Conservation (phyloP, 208 protist genomes). For the Trypanosoma congolense region DNA sequence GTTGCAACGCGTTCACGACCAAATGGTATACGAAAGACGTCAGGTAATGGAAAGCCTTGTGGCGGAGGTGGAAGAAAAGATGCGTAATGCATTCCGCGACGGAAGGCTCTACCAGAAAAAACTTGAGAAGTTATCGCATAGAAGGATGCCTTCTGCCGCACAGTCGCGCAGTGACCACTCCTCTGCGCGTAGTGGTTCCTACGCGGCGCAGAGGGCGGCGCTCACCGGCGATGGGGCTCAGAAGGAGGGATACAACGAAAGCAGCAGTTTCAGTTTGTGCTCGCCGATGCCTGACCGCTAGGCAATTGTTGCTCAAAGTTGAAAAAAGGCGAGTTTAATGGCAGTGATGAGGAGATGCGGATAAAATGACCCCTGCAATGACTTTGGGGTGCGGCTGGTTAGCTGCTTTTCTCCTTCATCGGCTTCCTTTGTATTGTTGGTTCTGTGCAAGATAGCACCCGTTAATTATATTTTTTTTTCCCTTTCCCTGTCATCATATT, state of each 20-base stretch:
- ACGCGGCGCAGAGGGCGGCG: background rate
- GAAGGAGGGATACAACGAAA: background rate
- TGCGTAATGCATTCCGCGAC: conserved; percentile 66
- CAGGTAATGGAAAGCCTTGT: conserved; percentile 54
- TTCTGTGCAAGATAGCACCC: too few species aligned
- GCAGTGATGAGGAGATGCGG: too few species aligned
- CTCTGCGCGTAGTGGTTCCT: background rate
- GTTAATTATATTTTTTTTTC: too few species aligned
- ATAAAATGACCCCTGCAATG: too few species aligned
- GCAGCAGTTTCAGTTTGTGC: background rate
- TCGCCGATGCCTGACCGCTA: background rate
- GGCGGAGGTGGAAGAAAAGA: conserved; percentile 67
- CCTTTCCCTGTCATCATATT: too few species aligned
- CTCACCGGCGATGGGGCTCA: background rate
- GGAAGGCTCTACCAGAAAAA: conserved; percentile 47
- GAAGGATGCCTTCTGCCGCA: background rate
- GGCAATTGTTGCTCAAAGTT: background rate
- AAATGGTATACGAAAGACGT: conserved; percentile 66
- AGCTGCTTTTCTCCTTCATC: too few species aligned
- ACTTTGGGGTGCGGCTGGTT: too few species aligned
- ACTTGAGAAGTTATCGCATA: conserved; percentile 24
- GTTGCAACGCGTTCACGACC: conserved; percentile 66
- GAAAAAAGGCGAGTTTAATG: background rate
- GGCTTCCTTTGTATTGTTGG: too few species aligned
- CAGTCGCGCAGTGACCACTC: background rate